A percentile compares a stretch with the other conserved stretches of the same genome.
Conservation (phyloP, 345 rosid species). For the Geranium rotundifolium region DNA sequence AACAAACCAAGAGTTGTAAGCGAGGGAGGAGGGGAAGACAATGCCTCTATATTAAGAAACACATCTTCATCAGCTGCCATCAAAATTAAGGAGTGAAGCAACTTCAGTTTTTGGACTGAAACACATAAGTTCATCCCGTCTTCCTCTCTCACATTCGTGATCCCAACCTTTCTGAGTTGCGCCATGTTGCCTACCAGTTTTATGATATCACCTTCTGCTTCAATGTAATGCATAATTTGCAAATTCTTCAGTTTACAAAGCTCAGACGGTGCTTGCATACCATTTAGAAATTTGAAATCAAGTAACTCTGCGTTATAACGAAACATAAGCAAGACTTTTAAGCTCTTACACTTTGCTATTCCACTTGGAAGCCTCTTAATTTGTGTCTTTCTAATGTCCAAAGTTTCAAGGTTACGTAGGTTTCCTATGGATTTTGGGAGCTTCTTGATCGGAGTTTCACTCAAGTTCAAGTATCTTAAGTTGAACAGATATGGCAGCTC, state of each 20-base stretch:
- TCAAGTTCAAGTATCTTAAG: constrained; percentile 1
- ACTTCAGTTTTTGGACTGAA: constrained; percentile 3
- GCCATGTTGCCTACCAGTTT: neutral
- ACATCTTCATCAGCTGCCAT: neutral
- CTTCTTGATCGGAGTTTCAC: neutral
- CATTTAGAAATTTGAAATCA: neutral
- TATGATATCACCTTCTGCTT: neutral
- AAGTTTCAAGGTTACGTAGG: neutral
- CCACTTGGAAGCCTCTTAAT: neutral
- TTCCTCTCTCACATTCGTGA: neutral
- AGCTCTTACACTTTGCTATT: constrained; percentile 4
- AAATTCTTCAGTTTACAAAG: constrained; percentile 4
- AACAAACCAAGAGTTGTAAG: constrained; percentile 1
- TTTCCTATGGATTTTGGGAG: neutral
- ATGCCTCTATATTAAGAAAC: neutral
- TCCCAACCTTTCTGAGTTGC: constrained; percentile 3
- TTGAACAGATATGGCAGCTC: constrained; percentile 1
- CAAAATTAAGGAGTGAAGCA: neutral
- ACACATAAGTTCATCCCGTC: constrained; percentile 5
- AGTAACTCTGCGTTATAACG: neutral
- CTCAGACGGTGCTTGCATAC: neutral
- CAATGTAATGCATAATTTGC: constrained; percentile 6
- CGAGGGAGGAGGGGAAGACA: neutral
- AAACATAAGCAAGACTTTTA: neutral
- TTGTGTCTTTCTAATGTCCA: neutral